A percentile compares a stretch with the other conserved stretches of the same genome.
Conservation (phyloP, 2,329 filamentous ascomycete species). For the Elsinoe batatas region DNA sequence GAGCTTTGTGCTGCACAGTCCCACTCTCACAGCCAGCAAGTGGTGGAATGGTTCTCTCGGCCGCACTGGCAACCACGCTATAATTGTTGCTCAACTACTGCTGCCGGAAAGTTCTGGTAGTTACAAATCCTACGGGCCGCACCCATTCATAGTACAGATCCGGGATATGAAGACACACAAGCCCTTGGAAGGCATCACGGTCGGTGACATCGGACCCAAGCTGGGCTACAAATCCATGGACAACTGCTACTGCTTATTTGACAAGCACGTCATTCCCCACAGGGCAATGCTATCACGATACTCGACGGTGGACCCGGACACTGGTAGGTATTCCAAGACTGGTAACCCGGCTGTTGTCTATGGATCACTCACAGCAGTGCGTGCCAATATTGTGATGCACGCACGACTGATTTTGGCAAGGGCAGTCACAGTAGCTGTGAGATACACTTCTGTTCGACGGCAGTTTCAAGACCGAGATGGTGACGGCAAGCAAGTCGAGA, state of each 20-base stretch:
- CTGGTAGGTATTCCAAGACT: conserved; percentile 36
- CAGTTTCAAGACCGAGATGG: conserved; percentile 44
- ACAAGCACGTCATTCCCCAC: conserved; percentile 38
- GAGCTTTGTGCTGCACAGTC: conserved; percentile 43
- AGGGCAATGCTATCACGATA: conserved; percentile 42
- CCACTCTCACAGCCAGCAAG: conserved; percentile 43
- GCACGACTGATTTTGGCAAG: conserved; percentile 43
- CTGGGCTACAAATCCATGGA: conserved; percentile 46
- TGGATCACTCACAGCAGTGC: conserved; percentile 41
- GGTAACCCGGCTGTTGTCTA: conserved; percentile 42
- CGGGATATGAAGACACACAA: conserved; percentile 40
- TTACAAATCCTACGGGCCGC: conserved; percentile 40
- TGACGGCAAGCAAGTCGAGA: conserved; percentile 30
- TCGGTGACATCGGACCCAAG: conserved; percentile 48
- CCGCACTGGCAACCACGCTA: conserved; percentile 45
- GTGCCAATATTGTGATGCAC: conserved; percentile 40
- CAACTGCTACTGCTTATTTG: conserved; percentile 46
- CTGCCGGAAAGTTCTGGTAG: conserved; percentile 29
- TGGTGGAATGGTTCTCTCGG: conserved; percentile 48
- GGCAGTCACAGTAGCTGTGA: conserved; percentile 43
- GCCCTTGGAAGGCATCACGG: conserved; percentile 38
- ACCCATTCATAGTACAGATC: conserved; percentile 45
- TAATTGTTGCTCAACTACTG: conserved; percentile 44
- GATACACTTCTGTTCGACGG: conserved; percentile 40
- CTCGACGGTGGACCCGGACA: conserved; percentile 38